phyloP scores from a whole-genome alignment of 495 filamentous ascomycete genomes.

The Aspergillus wentii region DNA sequence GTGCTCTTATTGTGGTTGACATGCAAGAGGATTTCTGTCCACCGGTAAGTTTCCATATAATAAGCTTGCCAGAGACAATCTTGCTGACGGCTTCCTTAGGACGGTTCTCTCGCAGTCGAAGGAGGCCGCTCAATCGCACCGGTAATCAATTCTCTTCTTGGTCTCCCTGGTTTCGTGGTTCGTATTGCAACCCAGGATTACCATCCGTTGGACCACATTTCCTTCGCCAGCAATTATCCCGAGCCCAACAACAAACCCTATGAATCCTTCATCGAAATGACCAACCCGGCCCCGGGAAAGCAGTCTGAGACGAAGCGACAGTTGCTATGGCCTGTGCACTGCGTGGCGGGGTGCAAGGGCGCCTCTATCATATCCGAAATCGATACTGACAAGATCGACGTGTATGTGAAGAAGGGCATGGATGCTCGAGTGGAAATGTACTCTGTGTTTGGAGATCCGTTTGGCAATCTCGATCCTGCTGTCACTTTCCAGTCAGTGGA shows the following conservation, averaged over 20 bases:
- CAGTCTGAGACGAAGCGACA: slow-evolving; percentile 58
- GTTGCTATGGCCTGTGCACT: slow-evolving; percentile 86
- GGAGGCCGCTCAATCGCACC: slow-evolving; percentile 65
- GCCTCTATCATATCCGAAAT: slow-evolving; percentile 74
- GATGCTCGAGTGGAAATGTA: slow-evolving; percentile 82
- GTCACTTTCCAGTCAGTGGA: slow-evolving; percentile 43
- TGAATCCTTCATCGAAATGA: slow-evolving; percentile 53
- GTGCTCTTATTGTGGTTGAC: slow-evolving; percentile 72
- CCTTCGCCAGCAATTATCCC: slow-evolving; percentile 79
- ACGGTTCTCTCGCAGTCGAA: slow-evolving; percentile 75
- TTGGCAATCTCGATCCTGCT: slow-evolving; percentile 45
- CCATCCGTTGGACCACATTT: slow-evolving; percentile 81
- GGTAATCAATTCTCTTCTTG: slow-evolving; percentile 70
- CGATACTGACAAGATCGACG: slow-evolving; percentile 51
- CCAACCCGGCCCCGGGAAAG: slow-evolving; percentile 59
- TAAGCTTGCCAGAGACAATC: neutral
- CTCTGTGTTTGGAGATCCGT: slow-evolving; percentile 76
- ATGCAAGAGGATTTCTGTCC: slow-evolving; percentile 97
- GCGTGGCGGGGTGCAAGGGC: slow-evolving; percentile 69
- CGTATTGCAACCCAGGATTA: slow-evolving; percentile 86
- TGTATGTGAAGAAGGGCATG: slow-evolving; percentile 71
- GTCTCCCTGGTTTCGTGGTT: slow-evolving; percentile 59
- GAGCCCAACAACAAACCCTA: slow-evolving; percentile 63
- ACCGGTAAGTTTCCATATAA: slow-evolving; percentile 48
- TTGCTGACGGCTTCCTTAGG: too few species aligned